These are phyloP conservation scores for Santalum album DNA, from an alignment of 164 flowering plant genomes.

Conservation along the genomic window DNA sequence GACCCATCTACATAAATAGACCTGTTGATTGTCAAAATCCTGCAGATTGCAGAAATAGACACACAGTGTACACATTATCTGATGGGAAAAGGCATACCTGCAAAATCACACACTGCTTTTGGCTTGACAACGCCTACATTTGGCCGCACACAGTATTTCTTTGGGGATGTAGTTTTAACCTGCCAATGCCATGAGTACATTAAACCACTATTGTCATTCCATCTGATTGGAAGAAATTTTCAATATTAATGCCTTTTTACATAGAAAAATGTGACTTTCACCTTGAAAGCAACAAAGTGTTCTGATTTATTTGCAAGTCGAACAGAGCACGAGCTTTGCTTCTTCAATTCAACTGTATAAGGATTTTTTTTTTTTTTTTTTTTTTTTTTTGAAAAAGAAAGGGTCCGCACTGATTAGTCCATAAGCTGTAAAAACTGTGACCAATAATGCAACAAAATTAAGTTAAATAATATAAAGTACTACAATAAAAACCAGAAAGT, in stretches of 20 bases:
- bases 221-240: background rate
- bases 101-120: constrained; percentile 49
- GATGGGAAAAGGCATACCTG: constrained; percentile 31
- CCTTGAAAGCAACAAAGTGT: constrained; percentile 86
- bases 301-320: constrained; percentile 49
- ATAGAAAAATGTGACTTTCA: constrained; percentile 11
- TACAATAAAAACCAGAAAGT: background rate
- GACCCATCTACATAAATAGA: too few species aligned
- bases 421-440: background rate
- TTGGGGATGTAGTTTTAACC: constrained; percentile 93
- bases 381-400: background rate
- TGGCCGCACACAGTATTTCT: constrained; percentile 75
- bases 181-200: constrained; percentile 21
- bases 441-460: background rate
- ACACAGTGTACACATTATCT: background rate
- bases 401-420: background rate
- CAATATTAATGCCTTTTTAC: background rate
- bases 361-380: too few species aligned
- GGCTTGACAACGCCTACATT: constrained; percentile 65
- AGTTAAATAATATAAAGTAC: too few species aligned
- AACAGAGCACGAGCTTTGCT: constrained; percentile 61
- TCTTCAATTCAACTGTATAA: constrained; percentile 60
- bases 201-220: background rate
- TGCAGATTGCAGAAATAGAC: too few species aligned
- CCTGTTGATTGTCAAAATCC: too few species aligned